Conservation (phyloP, 768 basidiomycete species). For the Chalciporus piperatus region DNA sequence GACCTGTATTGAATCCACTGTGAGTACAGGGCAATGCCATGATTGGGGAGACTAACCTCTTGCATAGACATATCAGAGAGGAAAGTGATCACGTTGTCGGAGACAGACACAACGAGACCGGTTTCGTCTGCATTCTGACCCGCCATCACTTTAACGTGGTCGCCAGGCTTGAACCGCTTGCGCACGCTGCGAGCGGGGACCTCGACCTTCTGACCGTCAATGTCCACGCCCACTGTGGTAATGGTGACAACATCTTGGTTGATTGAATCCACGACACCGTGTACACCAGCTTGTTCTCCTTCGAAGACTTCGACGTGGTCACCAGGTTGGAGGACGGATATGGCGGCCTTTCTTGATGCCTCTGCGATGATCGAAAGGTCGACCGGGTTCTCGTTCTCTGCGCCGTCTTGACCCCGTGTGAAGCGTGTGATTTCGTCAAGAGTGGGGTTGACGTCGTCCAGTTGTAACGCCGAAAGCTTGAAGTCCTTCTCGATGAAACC, state of each 20-base stretch:
- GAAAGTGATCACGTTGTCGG: constrained; percentile 91
- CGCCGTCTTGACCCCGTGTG: constrained; percentile 69
- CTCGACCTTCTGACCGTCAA: constrained; percentile 84
- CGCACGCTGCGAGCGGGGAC: constrained; percentile 85
- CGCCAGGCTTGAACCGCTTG: constrained; percentile 94
- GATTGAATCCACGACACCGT: constrained; percentile 90
- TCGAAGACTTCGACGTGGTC: constrained; percentile 98
- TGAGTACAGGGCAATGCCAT: background rate
- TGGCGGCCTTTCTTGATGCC: constrained; percentile 87
- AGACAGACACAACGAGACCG: constrained; percentile 89
- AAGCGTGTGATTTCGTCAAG: constrained; percentile 96
- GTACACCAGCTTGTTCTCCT: constrained; percentile 91
- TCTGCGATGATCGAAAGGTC: constrained; percentile 92
- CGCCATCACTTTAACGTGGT: constrained; percentile 97
- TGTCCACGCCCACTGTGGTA: constrained; percentile 73
- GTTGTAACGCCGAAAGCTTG: constrained; percentile 69
- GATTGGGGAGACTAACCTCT: constrained; percentile 55
- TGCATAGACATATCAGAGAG: constrained; percentile 97
- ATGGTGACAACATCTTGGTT: constrained; percentile 84
- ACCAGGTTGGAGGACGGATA: constrained; percentile 92
- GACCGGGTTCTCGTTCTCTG: constrained; percentile 63
- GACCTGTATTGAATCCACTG: constrained; percentile 48
- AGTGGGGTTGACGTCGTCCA: constrained; percentile 92
- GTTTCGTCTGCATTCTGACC: constrained; percentile 95
- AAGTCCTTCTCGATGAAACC: constrained; percentile 98